Evolutionary conservation across 345 rosid species (phyloP), one percentile per base, ranked within the genome.

Genomic region (Rhizophora apiculata): DNA sequence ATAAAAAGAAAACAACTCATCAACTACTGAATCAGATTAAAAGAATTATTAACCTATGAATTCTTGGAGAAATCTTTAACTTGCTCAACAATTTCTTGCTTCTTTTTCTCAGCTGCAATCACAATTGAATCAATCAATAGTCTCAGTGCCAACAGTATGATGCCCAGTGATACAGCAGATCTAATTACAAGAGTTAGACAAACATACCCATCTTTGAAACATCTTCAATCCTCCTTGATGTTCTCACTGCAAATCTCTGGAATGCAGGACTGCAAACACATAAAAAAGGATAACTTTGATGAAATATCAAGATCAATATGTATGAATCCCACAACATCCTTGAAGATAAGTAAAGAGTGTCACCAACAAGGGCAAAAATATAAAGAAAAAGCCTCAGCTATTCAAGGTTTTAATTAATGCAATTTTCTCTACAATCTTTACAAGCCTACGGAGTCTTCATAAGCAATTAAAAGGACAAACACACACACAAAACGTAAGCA

Each of bases 181-280:
- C 62, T 29, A 58, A 26, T 49, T 2, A 27, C 18, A n/a, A 31
- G 60, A 30, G 6, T 15, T 0, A n/a, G 36, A 26, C 32, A 64
- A 32, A 60, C 78, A 30, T 60, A 89, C 93, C 89, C n/a, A 82
- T 64, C 57, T 52, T 76, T 4, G 97, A 91, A 36, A 89, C 60
- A 60, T 86, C 86, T 60, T 89, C 96, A 9, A 91, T 82, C 79
- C 53, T 83, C 80, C 72, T 85, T 5, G 96, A 91, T 2, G 95
- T 89, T 80, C 91, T 89, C 67, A 91, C 95, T 27, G 97, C 96
- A 87, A 91, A 91, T 73, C 97, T 86, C 83, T 91, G 97, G 70
- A 91, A 91, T 60, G 93, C 77, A 72, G 75, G 95, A 74, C 97
- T 91, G 80, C 29, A 65, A 68, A 27, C 51, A 73, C 8, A 66